Evolutionary conservation across 768 basidiomycete species (phyloP), one percentile per base, ranked within the genome.

Genomic region (Lactarius quietus): DNA sequence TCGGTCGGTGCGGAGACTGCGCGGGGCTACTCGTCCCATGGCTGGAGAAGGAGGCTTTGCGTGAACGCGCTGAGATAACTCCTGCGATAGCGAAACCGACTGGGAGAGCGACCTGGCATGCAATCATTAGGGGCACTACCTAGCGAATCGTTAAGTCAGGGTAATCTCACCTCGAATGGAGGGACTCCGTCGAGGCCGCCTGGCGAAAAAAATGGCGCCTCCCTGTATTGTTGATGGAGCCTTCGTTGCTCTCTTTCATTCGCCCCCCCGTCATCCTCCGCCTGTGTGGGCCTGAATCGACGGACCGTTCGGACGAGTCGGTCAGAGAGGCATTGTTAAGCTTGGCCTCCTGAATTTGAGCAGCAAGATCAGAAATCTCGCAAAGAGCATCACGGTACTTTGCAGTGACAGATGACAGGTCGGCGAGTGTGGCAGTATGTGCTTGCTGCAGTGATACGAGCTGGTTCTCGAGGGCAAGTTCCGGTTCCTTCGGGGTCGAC

Each of bases 21-120:
- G 84, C 78, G 18, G 80, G 76, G 69, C 84, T 86, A 86, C 83
- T 84, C 67, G 87, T 88, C 72, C 83, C 84, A 76, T 88, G 83
- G 74, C 88, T 89, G 70, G 90, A 92, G 70, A 84, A 84, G 63
- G 92, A 93, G 72, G 82, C 80, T 80, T 89, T 89, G 84, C 90
- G 90, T 80, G 87, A 91, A 73, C 88, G 89, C 79, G 79, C 90
- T 81, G 88, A 93, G 88, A 93, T 70, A 93, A 84, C 84, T 93
- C 94, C 94, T 98, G 95, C 81, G 95, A 95, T 72, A 96, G 87
- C 83, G 95, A 96, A 81, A 88, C 86, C 76, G 94, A 95, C 78
- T 92, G 92, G 80, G 91, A 93, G 70, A 88, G 86, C 86, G 93
- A 93, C 84, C 91, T 92, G 60, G 61, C 72, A 43, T 61, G 64